Base-by-base conservation (phyloP, 2,329 filamentous ascomycete species). In the Fusarium acutatum region DNA sequence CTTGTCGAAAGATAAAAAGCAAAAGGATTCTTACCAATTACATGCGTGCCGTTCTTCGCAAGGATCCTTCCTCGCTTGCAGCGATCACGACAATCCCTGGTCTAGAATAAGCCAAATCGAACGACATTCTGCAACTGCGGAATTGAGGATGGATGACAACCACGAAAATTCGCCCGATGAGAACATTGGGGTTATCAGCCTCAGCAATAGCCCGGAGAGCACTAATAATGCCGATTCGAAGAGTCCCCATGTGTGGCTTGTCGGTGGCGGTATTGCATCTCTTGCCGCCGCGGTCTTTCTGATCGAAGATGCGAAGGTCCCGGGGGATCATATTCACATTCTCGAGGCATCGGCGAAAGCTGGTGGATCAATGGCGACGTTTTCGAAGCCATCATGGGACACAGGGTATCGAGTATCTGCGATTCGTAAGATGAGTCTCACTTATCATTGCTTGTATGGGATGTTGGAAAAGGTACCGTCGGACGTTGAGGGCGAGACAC, bases 221-320 rank as follows among this genome's bases (percentile, higher is more conserved):
- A 64, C 63, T 65, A 69, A 75, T 63, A 73, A 62, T 11, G 50
- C 68, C 24, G 61, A 63, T 49, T 18, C 52, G 13, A 65, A 60
- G 10, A 35, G 49, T 3, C 71, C 74, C 40, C 64, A 78, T 60
- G 65, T 78, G 8, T 78, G 75, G 75, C 76, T 78, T 30, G 76
- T 78, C n/a, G 76, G 76, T 18, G 76, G 76, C 26, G 76, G 76
- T 11, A 78, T 78, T 37, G 72, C 76, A 12, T 77, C 76, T 7
- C 67, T 78, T 18, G 76, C 76, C 28, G 76, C 76, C 9, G 76
- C 76, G 6, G 64, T 78, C 14, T 78, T 76, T 34, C 49, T 78
- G 18, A 76, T 78, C 20, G 72, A 78, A 30, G 76, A 78, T 61
- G 76, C 68, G 7, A 73, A 73, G 26, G 70, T 78, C 9, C 76